These are phyloP conservation scores for Alternaria gansuensis DNA, from an alignment of 2,329 filamentous ascomycete species.

Conservation along the genomic window DNA sequence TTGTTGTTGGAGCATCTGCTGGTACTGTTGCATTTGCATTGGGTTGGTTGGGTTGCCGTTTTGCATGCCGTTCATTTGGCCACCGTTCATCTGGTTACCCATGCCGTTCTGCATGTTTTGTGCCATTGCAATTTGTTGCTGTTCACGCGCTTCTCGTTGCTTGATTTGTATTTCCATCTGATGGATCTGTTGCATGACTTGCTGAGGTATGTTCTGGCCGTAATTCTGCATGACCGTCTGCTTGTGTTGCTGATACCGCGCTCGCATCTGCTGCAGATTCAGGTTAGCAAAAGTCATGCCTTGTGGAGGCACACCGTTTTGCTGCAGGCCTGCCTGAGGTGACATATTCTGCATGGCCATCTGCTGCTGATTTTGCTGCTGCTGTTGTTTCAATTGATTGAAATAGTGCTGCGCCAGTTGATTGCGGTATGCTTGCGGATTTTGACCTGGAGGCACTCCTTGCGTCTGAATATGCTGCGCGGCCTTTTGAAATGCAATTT, in stretches of 20 bases:
- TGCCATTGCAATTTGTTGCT: constrained; percentile 33
- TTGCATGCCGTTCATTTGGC: constrained; percentile 38
- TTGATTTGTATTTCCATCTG: constrained; percentile 44
- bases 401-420: constrained; percentile 40
- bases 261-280: constrained; percentile 39
- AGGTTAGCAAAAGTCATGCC: constrained; percentile 40
- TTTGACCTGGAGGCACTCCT: constrained; percentile 44
- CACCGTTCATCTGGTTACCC: constrained; percentile 36
- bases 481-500: constrained; percentile 46
- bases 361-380: constrained; percentile 42
- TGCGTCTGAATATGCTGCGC: constrained; percentile 46
- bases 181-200: constrained; percentile 38
- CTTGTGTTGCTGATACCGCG: constrained; percentile 38
- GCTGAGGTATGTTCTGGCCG: constrained; percentile 38
- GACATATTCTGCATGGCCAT: constrained; percentile 40
- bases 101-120: constrained; percentile 26
- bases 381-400: constrained; percentile 38
- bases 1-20: constrained; percentile 48
- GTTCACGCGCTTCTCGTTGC: constrained; percentile 33
- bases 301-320: constrained; percentile 36
- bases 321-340: constrained; percentile 34
- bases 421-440: constrained; percentile 37
- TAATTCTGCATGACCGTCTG: constrained; percentile 38
- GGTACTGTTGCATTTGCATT: constrained; percentile 48
- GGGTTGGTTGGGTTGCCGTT: constrained; percentile 33